Base-by-base conservation (phyloP, 2,329 filamentous ascomycete genomes). In the Phialophora macrospora region DNA sequence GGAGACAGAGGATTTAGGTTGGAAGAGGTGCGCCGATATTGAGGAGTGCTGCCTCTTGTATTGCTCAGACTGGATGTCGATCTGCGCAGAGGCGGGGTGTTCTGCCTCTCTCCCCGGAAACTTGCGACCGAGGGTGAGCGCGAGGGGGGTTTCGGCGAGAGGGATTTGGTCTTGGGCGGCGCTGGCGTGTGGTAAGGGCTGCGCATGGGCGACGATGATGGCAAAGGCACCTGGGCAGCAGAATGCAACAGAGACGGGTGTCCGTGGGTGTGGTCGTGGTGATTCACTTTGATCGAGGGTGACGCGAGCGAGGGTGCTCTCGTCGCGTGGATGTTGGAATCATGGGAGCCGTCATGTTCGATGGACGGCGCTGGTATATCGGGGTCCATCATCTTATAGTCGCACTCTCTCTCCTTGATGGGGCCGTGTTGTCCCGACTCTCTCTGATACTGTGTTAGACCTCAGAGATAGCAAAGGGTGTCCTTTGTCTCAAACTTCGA, bases 1-100 rank as follows among this genome's bases (percentile, higher is more conserved):
- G 81, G 78, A 63, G 79, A 76, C 46, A 80, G 79, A 14, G 81
- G 82, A 20, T 80, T 77, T 55, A 78, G 38, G 77, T 78, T 48
- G 73, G 73, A 30, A 75, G 72, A 72, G 7, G 70, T 52, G 11
- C 71, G 70, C n/a, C 71, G 41, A 72, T 72, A 64, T 76, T 75
- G 67, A 32, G 64, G 71, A 26, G 70, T 71, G 17, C 55, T 48
- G 30, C 65, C 66, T 63, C 67, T 64, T 63, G 68, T 61, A 17
- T 63, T 60, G 28, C 67, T 68, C 12, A 71, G 70, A 62, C 65
- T 72, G 48, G 70, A 69, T 11, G 63, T 61, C 24, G 71, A 71
- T 60, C 65, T 64, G 52, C 61, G 46, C 14, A 71, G 52, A 20
- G 60, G 62, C 28, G 70, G 68, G 28, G 70, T 70, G 34, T 52